Evolutionary conservation across 164 flowering plant species (phyloP), one percentile per base, ranked within the genome.

Genomic region (Liriodendron chinense): DNA sequence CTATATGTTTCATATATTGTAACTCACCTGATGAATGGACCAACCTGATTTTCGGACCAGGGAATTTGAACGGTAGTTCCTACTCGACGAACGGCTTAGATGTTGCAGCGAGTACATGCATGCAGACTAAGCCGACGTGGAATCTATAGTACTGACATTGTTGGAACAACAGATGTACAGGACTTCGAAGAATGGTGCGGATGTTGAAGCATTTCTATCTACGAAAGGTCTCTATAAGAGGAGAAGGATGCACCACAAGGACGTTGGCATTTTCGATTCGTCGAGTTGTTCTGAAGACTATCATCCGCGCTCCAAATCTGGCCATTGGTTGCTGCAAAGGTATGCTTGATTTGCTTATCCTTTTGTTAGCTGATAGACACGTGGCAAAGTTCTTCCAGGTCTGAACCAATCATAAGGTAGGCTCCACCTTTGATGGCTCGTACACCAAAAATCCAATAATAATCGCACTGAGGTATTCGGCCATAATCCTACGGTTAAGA

Each of bases 131-230:
- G 21, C n/a, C n/a, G 68, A 25, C n/a, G 9, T 53, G 2, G 59
- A 12, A 53, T 53, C 16, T 3, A 53, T 3, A 12, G 59, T 12
- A 12, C 16, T 53, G 13, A 65, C 7, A 8, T 6, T 9, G 28
- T 20, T 2, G 24, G 1, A 65, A 22, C 16, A 71, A 61, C 67
- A 72, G 74, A 72, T 72, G 74, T 72, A 72, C 74, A 72, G 74
- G n/a, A 61, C 16, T 72, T 47, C 74, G 13, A 72, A 72, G 53
- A 61, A 62, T 22, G 66, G 66, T 2, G 21, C 21, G 16, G 63
- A 28, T 62, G 16, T 72, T 72, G 68, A 3, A 13, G 14, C 26
- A 25, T 25, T 65, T 65, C 26, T 65, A 65, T 22, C 28, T 22
- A 6, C 26, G 1, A 25, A 65, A 65, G 68, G 68, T 65, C 22